Evolutionary conservation across 192 early-diverging fungal genomes (phyloP).

Genomic region (Linnemannia zychae): DNA sequence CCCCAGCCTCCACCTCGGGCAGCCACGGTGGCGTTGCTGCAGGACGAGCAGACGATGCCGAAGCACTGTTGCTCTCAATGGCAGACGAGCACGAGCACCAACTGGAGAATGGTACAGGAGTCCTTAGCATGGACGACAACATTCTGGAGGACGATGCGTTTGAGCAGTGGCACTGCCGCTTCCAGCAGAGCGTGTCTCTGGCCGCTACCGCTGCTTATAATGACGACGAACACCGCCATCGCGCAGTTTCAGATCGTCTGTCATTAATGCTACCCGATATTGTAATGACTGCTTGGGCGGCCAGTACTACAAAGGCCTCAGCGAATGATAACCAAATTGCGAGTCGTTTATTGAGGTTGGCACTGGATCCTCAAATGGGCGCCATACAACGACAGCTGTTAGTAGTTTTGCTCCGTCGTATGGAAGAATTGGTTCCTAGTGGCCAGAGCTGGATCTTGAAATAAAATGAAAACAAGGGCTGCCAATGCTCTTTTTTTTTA

Average conservation of each 20-base stretch:
- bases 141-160: conserved; percentile 43
- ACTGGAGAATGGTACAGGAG: neutral
- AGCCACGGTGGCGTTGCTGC: neutral
- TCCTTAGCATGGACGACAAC: conserved; percentile 22
- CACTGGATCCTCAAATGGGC: conserved; percentile 23
- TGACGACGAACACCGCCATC: neutral
- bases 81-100: conserved; percentile 26
- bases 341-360: conserved; percentile 22
- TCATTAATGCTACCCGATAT: conserved; percentile 36
- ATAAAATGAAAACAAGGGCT: neutral
- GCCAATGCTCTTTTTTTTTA: too few relatives aligned
- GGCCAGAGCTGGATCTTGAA: conserved; percentile 35
- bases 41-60: conserved; percentile 14
- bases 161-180: conserved; percentile 42
- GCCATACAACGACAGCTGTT: conserved; percentile 25
- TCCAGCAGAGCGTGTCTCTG: conserved; percentile 35
- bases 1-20: neutral
- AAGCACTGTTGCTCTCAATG: conserved; percentile 31
- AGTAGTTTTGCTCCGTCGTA: conserved; percentile 28
- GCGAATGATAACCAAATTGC: conserved; percentile 28
- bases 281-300: conserved; percentile 14
- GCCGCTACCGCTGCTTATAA: neutral
- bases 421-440: conserved; percentile 34
- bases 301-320: neutral
- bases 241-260: conserved; percentile 20